Conservation (phyloP, 768 basidiomycete genomes). For the Mycena polygramma region DNA sequence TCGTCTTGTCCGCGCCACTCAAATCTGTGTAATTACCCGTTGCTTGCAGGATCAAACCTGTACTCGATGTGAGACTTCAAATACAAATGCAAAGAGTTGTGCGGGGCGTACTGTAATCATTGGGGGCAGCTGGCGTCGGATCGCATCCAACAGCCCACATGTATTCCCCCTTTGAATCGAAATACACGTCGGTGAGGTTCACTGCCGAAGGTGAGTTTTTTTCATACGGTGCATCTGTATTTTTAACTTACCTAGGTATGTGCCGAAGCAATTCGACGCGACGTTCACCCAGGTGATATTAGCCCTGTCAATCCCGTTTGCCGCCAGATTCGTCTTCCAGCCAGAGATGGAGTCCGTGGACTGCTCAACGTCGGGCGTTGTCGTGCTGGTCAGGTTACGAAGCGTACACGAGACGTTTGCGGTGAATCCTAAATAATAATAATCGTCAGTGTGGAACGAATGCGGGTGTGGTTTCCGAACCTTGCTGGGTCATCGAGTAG, state of each 20-base stretch:
- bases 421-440: slow-evolving; percentile 10
- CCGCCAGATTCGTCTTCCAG: background rate
- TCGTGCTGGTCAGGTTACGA: background rate
- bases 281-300: slow-evolving; percentile 5
- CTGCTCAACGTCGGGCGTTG: slow-evolving; percentile 1
- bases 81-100: background rate
- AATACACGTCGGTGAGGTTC: slow-evolving; percentile 25
- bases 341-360: background rate
- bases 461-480: background rate
- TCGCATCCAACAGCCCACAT: slow-evolving; percentile 26
- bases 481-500: slow-evolving; percentile 21
- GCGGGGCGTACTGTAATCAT: slow-evolving; percentile 20
- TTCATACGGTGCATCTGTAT: background rate
- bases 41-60: slow-evolving; percentile 23
- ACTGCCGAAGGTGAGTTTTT: background rate
- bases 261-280: background rate
- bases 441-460: background rate
- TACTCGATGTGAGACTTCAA: background rate
- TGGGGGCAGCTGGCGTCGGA: slow-evolving; percentile 7
- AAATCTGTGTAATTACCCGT: slow-evolving; percentile 22
- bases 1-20: slow-evolving; percentile 5
- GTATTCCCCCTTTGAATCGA: background rate
- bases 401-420: slow-evolving; percentile 20
- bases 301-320: background rate
- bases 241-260: background rate